Evolutionary conservation across 2,329 filamentous ascomycete genomes (phyloP).

Genomic region (Fusarium clavum): DNA sequence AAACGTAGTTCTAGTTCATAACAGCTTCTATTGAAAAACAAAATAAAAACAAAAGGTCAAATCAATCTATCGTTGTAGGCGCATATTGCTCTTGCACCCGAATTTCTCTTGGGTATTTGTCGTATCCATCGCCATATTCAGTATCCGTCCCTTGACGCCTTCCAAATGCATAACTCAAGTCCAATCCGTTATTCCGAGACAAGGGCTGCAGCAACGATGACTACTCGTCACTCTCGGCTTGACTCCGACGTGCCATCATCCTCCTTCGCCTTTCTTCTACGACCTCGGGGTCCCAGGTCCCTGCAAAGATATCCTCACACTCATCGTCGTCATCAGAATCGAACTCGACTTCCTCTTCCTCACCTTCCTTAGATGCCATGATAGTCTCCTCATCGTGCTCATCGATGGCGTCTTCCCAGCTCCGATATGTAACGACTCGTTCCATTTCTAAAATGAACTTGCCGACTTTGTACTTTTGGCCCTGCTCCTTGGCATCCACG

Average conservation of each 20-base stretch:
- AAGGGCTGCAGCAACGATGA: constrained; percentile 11
- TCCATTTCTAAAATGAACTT: constrained; percentile 75
- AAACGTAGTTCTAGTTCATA: constrained; percentile 21
- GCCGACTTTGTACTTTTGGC: constrained; percentile 75
- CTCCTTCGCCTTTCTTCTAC: constrained; percentile 61
- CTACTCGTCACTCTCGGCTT: constrained; percentile 26
- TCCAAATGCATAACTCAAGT: constrained; percentile 19
- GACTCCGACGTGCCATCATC: constrained; percentile 49
- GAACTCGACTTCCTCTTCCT: constrained; percentile 59
- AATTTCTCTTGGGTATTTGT: constrained; percentile 39
- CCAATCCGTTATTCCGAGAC: constrained; percentile 3
- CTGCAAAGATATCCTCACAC: constrained; percentile 73
- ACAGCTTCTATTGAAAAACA: not conserved
- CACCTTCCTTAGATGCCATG: constrained; percentile 16
- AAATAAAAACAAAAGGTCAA: constrained; percentile 9
- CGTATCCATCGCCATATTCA: constrained; percentile 9
- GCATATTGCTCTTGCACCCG: constrained; percentile 16
- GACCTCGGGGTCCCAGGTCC: constrained; percentile 68
- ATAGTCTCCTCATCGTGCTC: constrained; percentile 19
- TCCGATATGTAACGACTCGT: constrained; percentile 63
- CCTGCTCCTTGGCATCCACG: constrained; percentile 68
- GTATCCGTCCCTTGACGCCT: constrained; percentile 39
- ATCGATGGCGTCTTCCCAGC: constrained; percentile 59
- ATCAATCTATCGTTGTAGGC: not conserved
- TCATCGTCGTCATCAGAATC: constrained; percentile 75